Evolutionary conservation across 2,329 filamentous ascomycete species (phyloP).

Genomic region (Talaromyces sp.): DNA sequence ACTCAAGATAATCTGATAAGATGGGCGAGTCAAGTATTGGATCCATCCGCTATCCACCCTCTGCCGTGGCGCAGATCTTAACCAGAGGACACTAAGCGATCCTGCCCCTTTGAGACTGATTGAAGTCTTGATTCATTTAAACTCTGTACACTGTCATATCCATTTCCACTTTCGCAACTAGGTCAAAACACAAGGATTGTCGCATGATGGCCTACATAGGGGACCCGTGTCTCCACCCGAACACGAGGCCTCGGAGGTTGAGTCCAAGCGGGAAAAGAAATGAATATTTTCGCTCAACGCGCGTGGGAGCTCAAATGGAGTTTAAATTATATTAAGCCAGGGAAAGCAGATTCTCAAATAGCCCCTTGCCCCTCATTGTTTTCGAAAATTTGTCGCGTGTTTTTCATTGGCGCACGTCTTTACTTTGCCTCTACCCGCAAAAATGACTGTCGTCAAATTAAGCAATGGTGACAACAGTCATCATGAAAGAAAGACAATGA

Average conservation of each 20-base stretch:
- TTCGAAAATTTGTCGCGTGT: not conserved
- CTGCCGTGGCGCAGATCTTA: slow-evolving; percentile 10
- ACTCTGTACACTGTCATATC: not conserved
- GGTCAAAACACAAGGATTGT: not conserved
- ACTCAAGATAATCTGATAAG: slow-evolving; percentile 15
- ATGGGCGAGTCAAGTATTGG: slow-evolving; percentile 4
- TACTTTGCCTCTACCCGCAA: not conserved
- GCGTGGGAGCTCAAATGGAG: not conserved
- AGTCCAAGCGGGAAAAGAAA: not conserved
- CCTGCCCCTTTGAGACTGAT: not conserved
- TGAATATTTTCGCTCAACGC: not conserved
- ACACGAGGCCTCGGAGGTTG: not conserved
- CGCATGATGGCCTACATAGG: too few relatives aligned
- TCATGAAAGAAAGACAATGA: not conserved
- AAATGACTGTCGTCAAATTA: slow-evolving; percentile 13
- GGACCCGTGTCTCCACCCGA: not conserved
- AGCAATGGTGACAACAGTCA: slow-evolving; percentile 5
- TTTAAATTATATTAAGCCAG: not conserved
- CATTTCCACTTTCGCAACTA: not conserved
- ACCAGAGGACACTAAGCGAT: not conserved
- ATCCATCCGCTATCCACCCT: not conserved
- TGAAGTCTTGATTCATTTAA: slow-evolving; percentile 9
- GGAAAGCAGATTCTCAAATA: too few relatives aligned
- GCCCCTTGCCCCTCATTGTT: not conserved
- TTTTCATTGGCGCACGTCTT: not conserved